Conservation (phyloP, 805 yeast genomes). For the Metschnikowia borealis region DNA sequence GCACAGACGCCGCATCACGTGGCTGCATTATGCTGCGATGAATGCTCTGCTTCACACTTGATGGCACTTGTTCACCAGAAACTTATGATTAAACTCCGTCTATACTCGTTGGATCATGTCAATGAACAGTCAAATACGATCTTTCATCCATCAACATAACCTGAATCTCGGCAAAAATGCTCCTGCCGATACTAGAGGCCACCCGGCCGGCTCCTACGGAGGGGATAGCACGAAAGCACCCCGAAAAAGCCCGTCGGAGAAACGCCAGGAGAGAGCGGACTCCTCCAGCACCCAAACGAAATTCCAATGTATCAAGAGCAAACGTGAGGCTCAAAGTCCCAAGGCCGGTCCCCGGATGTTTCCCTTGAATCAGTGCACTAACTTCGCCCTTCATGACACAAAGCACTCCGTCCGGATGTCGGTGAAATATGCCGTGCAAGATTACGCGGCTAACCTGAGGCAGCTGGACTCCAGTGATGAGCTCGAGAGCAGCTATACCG, state of each 20-base stretch:
- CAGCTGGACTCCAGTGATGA: not conserved
- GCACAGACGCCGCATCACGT: not conserved
- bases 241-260: not conserved
- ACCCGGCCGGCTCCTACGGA: not conserved
- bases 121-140: slow-evolving; percentile 10
- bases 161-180: not conserved
- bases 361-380: slow-evolving; percentile 13
- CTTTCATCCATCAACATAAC: slow-evolving; percentile 13
- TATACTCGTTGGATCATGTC: slow-evolving; percentile 3
- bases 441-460: slow-evolving; percentile 1
- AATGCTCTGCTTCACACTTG: not conserved
- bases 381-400: slow-evolving; percentile 8
- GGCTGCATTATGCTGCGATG: slow-evolving; percentile 4
- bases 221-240: slow-evolving; percentile 1
- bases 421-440: slow-evolving; percentile 3
- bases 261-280: not conserved
- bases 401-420: slow-evolving; percentile 9
- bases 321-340: not conserved
- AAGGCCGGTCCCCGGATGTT: slow-evolving; percentile 2
- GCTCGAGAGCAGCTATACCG: not conserved
- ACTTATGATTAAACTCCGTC: slow-evolving; percentile 1
- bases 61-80: not conserved
- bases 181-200: not conserved
- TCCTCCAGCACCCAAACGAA: not conserved
- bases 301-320: not conserved